A percentile compares a stretch with the other conserved stretches of the same genome.
Conservation (phyloP, 2,329 filamentous ascomycete genomes). For the Aspergillus hiratsukae region DNA sequence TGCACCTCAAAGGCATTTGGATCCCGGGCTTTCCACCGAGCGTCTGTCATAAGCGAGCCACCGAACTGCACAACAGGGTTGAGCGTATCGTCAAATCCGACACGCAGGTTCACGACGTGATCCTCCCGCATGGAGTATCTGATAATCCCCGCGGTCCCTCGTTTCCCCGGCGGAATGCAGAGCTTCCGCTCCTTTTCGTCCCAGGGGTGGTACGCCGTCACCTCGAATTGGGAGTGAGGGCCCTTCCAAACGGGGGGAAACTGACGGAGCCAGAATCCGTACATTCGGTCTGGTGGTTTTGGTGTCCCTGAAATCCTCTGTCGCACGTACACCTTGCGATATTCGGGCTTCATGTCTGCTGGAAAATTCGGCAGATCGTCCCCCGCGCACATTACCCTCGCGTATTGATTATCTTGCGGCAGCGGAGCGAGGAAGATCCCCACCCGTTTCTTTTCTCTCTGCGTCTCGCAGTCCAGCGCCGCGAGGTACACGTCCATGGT, state of each 20-base stretch:
- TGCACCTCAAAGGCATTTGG: not conserved
- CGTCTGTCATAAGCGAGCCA: not conserved
- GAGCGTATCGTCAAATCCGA: not conserved
- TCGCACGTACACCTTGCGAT: not conserved
- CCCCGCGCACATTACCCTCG: not conserved
- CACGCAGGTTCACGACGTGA: not conserved
- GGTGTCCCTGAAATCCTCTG: not conserved
- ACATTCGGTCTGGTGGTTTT: not conserved
- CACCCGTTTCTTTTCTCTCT: not conserved
- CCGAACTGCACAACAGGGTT: not conserved
- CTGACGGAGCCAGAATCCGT: not conserved
- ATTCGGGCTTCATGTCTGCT: not conserved
- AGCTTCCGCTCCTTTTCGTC: not conserved
- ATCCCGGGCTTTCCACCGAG: not conserved
- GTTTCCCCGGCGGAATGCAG: not conserved
- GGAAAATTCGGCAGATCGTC: not conserved
- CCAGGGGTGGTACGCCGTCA: not conserved
- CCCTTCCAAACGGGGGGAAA: not conserved
- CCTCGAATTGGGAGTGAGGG: not conserved
- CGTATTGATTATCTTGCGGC: not conserved
- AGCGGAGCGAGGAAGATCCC: not conserved
- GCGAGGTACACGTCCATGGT: slow-evolving; percentile 18
- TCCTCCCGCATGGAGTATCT: not conserved
- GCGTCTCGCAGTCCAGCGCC: slow-evolving; percentile 13
- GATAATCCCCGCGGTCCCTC: not conserved